Conservation (phyloP, 129 eudicot species). For the Silybum marianum region DNA sequence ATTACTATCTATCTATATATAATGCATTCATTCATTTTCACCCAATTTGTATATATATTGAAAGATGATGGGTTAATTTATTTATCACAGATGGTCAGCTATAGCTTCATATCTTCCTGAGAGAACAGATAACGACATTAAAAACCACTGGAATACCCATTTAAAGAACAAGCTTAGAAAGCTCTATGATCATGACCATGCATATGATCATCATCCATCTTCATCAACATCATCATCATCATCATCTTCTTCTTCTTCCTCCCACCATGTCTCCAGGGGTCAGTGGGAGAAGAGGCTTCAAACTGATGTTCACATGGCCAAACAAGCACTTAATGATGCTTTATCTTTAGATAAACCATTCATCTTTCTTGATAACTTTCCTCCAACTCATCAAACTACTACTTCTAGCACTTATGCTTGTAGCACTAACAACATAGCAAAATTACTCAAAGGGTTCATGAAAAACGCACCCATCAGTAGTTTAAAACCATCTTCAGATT, state of each 20-base stretch:
- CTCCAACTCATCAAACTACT: not conserved
- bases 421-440: conserved; percentile 72
- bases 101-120: conserved; percentile 78
- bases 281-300: conserved; percentile 74
- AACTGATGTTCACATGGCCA: conserved; percentile 55
- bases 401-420: conserved; percentile 44
- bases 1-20: not conserved
- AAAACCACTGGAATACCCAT: conserved; percentile 72
- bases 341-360: conserved; percentile 43
- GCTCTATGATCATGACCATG: conserved; percentile 25
- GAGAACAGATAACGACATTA: conserved; percentile 74
- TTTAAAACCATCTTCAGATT: conserved; percentile 35
- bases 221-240: conserved; percentile 22
- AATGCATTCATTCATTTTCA: not conserved
- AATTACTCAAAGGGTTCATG: conserved; percentile 65
- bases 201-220: conserved; percentile 24
- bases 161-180: conserved; percentile 59
- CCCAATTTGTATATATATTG: not conserved
- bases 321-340: conserved; percentile 68
- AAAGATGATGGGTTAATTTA: not conserved
- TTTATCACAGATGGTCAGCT: conserved; percentile 62
- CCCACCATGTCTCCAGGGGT: conserved; percentile 47
- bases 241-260: conserved; percentile 39
- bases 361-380: not conserved
- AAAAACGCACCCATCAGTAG: conserved; percentile 40